A percentile compares a stretch with the other conserved stretches of the same genome.
These are phyloP conservation scores for Microbotryum silenes-acaulis DNA, from an alignment of 1,284 basidiomycete genomes.

Conservation along the genomic window DNA sequence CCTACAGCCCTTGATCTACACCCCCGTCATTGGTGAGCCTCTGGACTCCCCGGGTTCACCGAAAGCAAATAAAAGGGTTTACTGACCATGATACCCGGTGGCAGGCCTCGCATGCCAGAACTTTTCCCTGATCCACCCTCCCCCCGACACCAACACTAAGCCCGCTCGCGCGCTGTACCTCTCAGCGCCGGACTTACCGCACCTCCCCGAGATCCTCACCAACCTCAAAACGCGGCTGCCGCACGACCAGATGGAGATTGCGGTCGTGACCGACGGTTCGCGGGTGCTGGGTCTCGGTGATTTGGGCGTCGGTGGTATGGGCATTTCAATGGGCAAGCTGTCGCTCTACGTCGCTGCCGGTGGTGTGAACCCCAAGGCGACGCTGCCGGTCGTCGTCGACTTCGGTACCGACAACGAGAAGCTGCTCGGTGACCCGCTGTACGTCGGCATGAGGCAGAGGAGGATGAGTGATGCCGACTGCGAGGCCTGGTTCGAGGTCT, in stretches of 20 bases:
- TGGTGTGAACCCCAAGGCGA: slow-evolving; percentile 75
- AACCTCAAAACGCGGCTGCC: slow-evolving; percentile 33
- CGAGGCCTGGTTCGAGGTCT: slow-evolving; percentile 55
- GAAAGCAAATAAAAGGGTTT: slow-evolving; percentile 47
- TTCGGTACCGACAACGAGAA: slow-evolving; percentile 80
- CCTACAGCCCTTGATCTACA: slow-evolving; percentile 80
- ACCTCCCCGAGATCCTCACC: slow-evolving; percentile 40
- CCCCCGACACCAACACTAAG: slow-evolving; percentile 8
- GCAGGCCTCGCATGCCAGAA: slow-evolving; percentile 27
- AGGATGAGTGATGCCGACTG: slow-evolving; percentile 55
- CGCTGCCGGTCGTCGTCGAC: slow-evolving; percentile 75
- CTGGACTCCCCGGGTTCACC: slow-evolving; percentile 48
- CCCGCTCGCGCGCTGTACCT: slow-evolving; percentile 49
- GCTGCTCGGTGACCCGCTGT: slow-evolving; percentile 78
- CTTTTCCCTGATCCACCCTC: slow-evolving; percentile 30
- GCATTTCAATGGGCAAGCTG: slow-evolving; percentile 86
- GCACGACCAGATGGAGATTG: slow-evolving; percentile 36
- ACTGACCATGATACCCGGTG: slow-evolving; percentile 33
- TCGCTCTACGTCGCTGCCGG: slow-evolving; percentile 70
- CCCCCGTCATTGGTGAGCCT: slow-evolving; percentile 87
- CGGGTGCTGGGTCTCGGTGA: slow-evolving; percentile 90
- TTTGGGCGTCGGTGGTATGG: slow-evolving; percentile 57
- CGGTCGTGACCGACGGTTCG: slow-evolving; percentile 62
- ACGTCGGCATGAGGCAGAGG: slow-evolving; percentile 71
- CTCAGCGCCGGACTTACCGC: slow-evolving; percentile 75